Base-by-base conservation (phyloP, 2,329 filamentous ascomycete genomes). In the Sporothrix protearum region DNA sequence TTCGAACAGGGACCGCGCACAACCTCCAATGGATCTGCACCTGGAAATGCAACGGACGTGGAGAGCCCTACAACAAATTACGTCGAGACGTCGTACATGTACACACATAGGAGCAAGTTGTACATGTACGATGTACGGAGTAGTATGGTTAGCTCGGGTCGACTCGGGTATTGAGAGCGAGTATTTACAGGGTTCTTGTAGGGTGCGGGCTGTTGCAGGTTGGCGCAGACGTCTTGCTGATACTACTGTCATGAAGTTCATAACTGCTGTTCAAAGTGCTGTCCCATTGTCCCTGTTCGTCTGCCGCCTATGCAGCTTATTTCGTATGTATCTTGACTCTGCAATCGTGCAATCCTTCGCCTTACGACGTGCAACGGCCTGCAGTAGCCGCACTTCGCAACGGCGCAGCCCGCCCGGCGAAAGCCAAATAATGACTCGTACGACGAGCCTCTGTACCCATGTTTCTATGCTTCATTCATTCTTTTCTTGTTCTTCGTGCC, bases 191-290 rank as follows among this genome's bases (percentile, higher is more conserved):
- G 39, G 39, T 30, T 66, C 39, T 47, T 22, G 61, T 25, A 42
- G 57, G 36, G 59, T 45, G 59, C 59, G 59, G 59, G 59, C 61
- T 66, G 61, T 45, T 47, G 36, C 33, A 63, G n/a, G 33, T 42
- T n/a, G 57, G 57, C 16, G 57, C 33, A 36, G 57, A 61, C 47
- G 7, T 6, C 14, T 19, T 16, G 47, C 19, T 6, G 16, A 19
- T 51, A 49, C 7, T 49, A 16, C 45, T 19, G 19, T 22, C 49
- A 51, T 8, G 16, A 51, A 51, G 7, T 51, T 51, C n/a, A 9
- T 10, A 25, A 22, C 7, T 22, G 49, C n/a, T 51, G n/a, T 10
- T 49, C 45, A 49, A 49, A 36, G 39, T 42, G 6, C 10, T 36
- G 33, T 36, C 33, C 33, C 8, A 4, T 42, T 42, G 39, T 42